Percentiles rank a stretch among this genome's conserved stretches.
Conservation (phyloP, 176 grass and related monocot genomes). For the Aegilops sharonensis region DNA sequence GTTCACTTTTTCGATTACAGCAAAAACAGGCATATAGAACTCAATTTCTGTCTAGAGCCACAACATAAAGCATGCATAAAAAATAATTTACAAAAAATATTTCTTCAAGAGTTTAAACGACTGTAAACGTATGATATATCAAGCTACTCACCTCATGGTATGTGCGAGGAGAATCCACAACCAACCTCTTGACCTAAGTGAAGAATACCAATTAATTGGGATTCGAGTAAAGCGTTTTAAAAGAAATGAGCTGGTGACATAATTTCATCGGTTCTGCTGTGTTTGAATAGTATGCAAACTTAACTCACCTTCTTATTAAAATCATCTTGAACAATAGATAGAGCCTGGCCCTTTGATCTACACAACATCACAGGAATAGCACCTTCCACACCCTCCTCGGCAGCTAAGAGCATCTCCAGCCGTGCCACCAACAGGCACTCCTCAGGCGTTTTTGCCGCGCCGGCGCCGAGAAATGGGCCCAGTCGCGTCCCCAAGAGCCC, state of each 20-base stretch:
- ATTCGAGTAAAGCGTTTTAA: conserved; percentile 22
- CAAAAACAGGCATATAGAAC: conserved; percentile 6
- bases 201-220: conserved; percentile 21
- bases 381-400: conserved; percentile 72
- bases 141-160: conserved; percentile 70
- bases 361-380: conserved; percentile 85
- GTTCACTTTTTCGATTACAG: background rate
- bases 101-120: conserved; percentile 19
- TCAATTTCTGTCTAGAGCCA: background rate
- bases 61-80: background rate
- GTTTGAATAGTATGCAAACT: conserved; percentile 23
- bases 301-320: conserved; percentile 89
- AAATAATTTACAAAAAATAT: conserved; percentile 6
- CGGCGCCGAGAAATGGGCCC: too few species aligned
- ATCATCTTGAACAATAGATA: conserved; percentile 91
- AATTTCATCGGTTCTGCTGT: background rate
- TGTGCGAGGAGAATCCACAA: conserved; percentile 88
- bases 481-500: too few species aligned
- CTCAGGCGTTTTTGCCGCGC: too few species aligned
- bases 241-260: conserved; percentile 19
- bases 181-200: conserved; percentile 70
- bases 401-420: conserved; percentile 30
- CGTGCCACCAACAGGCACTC: too few species aligned
- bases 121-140: background rate
- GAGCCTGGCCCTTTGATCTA: conserved; percentile 69